These are phyloP conservation scores for Lentinula aciculospora DNA, from an alignment of 768 basidiomycete genomes.

Conservation along the genomic window DNA sequence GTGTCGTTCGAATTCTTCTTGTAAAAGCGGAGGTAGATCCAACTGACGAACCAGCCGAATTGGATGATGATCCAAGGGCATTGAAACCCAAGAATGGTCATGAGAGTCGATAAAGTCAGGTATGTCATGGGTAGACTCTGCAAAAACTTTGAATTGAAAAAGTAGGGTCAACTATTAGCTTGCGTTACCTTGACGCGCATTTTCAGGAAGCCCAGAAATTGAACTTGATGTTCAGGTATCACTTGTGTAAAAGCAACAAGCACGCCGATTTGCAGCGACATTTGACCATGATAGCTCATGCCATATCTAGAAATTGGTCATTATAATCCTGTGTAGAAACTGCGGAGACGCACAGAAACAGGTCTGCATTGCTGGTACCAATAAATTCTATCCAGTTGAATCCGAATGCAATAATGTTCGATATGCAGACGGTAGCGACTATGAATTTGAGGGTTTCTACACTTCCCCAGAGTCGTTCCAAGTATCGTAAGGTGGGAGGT, in stretches of 20 bases:
- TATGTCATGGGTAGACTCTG: slow-evolving; percentile 94
- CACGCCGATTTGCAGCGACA: slow-evolving; percentile 82
- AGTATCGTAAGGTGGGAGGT: slow-evolving; percentile 79
- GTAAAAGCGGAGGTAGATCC: slow-evolving; percentile 96
- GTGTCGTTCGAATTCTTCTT: slow-evolving; percentile 75
- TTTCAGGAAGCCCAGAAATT: slow-evolving; percentile 79
- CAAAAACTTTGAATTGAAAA: neutral
- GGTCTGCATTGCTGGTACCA: slow-evolving; percentile 60
- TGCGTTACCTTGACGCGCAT: slow-evolving; percentile 80
- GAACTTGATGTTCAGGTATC: slow-evolving; percentile 97
- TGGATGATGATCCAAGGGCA: slow-evolving; percentile 92
- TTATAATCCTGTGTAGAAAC: neutral
- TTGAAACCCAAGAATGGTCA: slow-evolving; percentile 80
- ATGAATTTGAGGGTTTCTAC: slow-evolving; percentile 85
- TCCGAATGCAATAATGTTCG: slow-evolving; percentile 85
- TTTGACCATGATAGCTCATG: slow-evolving; percentile 88
- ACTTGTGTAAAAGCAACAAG: slow-evolving; percentile 97
- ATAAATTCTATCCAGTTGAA: slow-evolving; percentile 87
- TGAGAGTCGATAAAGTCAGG: slow-evolving; percentile 81
- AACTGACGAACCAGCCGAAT: slow-evolving; percentile 97
- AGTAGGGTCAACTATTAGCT: neutral
- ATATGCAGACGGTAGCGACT: slow-evolving; percentile 65
- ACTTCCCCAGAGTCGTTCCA: slow-evolving; percentile 93
- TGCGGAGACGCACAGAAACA: slow-evolving; percentile 66
- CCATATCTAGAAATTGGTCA: slow-evolving; percentile 55